Evolutionary conservation across 495 filamentous ascomycete genomes (phyloP).

Genomic region (Lindgomyces ingoldianus): DNA sequence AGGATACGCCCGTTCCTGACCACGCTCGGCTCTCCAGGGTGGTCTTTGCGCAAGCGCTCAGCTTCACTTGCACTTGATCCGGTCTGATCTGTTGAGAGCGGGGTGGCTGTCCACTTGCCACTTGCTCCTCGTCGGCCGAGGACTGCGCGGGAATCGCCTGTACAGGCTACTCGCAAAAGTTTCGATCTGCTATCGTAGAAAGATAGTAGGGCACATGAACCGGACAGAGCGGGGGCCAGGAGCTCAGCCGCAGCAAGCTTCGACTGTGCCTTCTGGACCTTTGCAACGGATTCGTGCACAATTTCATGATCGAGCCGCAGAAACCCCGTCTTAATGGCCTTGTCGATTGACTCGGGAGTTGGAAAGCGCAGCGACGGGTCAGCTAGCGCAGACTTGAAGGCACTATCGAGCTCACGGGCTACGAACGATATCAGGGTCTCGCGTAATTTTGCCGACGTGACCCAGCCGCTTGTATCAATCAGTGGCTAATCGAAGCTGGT

Average conservation of each 20-base stretch:
- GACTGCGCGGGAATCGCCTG: slow-evolving; percentile 91
- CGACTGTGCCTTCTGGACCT: slow-evolving; percentile 82
- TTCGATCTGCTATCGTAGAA: slow-evolving; percentile 90
- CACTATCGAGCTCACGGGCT: slow-evolving; percentile 88
- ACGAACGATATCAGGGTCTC: slow-evolving; percentile 90
- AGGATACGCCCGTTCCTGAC: slow-evolving; percentile 85
- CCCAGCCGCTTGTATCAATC: slow-evolving; percentile 74
- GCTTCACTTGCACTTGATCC: slow-evolving; percentile 82
- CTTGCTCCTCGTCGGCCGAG: slow-evolving; percentile 74
- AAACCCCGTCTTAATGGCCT: slow-evolving; percentile 91
- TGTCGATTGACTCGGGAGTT: slow-evolving; percentile 75
- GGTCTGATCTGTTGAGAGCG: slow-evolving; percentile 90
- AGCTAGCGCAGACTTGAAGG: slow-evolving; percentile 75
- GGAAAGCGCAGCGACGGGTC: slow-evolving; percentile 63
- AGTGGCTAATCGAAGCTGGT: neutral
- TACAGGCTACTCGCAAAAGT: slow-evolving; percentile 85
- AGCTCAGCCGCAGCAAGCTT: slow-evolving; percentile 85
- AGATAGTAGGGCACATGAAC: slow-evolving; percentile 91
- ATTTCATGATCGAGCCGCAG: slow-evolving; percentile 89
- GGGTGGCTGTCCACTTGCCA: slow-evolving; percentile 91
- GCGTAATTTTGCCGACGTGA: slow-evolving; percentile 92
- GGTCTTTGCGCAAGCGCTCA: slow-evolving; percentile 74
- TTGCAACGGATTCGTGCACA: slow-evolving; percentile 81
- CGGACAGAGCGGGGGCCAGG: slow-evolving; percentile 88
- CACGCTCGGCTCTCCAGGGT: slow-evolving; percentile 84